Evolutionary conservation across 169 alveolate species (phyloP), one percentile per base, ranked within the genome.

Genomic region (Eimeria necatrix): DNA sequence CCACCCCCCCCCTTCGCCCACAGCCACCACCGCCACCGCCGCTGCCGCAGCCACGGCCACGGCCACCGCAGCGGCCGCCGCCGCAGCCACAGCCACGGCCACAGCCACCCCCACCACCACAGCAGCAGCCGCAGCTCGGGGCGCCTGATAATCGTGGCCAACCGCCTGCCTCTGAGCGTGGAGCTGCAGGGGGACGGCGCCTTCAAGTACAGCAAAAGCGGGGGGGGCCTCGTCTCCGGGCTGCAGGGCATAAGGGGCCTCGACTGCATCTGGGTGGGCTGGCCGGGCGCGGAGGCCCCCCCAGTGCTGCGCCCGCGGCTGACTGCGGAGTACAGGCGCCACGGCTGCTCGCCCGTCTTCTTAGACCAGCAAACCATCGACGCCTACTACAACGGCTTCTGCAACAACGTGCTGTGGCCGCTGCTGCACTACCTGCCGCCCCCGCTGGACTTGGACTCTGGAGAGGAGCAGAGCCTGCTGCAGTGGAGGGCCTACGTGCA

Each of bases 351-450:
- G 22, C 97, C 97, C 0, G 97, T 96, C 64, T 96, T 91, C 85
- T 76, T 96, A 20, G 91, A 80, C 32, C 95, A 94, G 68, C 71
- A 56, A 46, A 64, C 90, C 22, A 96, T 96, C 70, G 95, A 96
- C 56, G 78, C 89, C 80, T 94, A 95, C 73, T 96, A 96, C 91
- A 96, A 96, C 78, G 97, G 96, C 16, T 96, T 96, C 92, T 92
- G 96, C 59, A 96, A 96, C 94, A 93, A 96, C 86, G 92, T 94
- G 16, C 53, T 96, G 56, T 96, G 97, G 97, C 97, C 97, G 0
- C 95, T 96, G 14, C 93, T 96, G 81, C 97, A 96, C 51, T 96
- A 96, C 90, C 84, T 96, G 64, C 88, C 95, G 60, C 95, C 95
- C 10, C 91, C 96, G 4, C 18, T 83, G 7, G 93, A 93, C 41